A percentile compares a stretch with the other conserved stretches of the same genome.
phyloP scores from a whole-genome alignment of 495 filamentous ascomycete species.

The Aspergillus campestris region DNA sequence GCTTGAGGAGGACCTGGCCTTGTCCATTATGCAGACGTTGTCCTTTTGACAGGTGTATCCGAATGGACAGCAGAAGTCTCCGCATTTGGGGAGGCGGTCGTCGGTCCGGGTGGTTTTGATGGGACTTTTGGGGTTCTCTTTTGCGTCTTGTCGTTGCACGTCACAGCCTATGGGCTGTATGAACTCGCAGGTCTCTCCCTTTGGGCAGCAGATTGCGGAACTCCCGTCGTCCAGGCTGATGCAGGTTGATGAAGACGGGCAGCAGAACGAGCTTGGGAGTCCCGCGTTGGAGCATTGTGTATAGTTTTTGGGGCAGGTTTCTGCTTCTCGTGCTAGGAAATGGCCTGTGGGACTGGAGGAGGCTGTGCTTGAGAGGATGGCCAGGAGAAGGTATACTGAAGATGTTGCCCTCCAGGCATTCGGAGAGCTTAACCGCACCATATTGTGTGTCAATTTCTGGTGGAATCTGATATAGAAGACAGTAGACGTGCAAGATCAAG shows the following conservation, averaged over 20 bases:
- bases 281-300: slow-evolving; percentile 41
- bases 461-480: neutral
- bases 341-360: slow-evolving; percentile 22
- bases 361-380: slow-evolving; percentile 14
- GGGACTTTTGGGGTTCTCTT: slow-evolving; percentile 46
- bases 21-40: slow-evolving; percentile 32
- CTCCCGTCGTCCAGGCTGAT: slow-evolving; percentile 54
- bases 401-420: slow-evolving; percentile 4
- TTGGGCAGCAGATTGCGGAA: slow-evolving; percentile 72
- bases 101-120: slow-evolving; percentile 63
- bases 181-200: slow-evolving; percentile 48
- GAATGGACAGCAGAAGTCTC: slow-evolving; percentile 61
- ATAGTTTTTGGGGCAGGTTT: slow-evolving; percentile 40
- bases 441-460: slow-evolving; percentile 1
- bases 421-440: slow-evolving; percentile 11
- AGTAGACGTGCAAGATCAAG: neutral
- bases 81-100: slow-evolving; percentile 48
- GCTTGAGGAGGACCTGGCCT: slow-evolving; percentile 20
- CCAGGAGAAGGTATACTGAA: slow-evolving; percentile 19
- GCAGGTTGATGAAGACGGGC: slow-evolving; percentile 53
- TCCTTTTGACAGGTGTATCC: slow-evolving; percentile 60
- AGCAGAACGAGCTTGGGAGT: slow-evolving; percentile 71
- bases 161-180: slow-evolving; percentile 70
- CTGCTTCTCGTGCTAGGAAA: slow-evolving; percentile 24
- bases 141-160: slow-evolving; percentile 55